Percentiles rank a stretch among this genome's conserved stretches.
phyloP scores from a whole-genome alignment of 352 stramenopile species.

The Globisporangium perplexum region DNA sequence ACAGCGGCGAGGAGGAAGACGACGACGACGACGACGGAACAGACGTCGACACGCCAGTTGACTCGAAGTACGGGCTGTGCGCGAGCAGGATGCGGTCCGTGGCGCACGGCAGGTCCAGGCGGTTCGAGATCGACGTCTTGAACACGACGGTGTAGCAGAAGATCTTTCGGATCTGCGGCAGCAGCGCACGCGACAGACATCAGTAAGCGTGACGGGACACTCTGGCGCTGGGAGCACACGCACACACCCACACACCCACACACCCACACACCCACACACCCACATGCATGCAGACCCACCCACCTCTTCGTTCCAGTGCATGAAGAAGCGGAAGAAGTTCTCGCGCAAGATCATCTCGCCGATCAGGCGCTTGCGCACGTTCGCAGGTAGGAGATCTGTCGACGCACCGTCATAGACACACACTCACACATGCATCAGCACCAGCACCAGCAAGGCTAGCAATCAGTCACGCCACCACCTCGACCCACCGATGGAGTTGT shows the following conservation, averaged over 20 bases:
- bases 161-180: constrained; percentile 69
- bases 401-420: background rate
- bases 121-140: constrained; percentile 71
- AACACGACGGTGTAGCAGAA: constrained; percentile 84
- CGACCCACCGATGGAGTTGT: constrained; percentile 68
- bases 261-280: too few species aligned
- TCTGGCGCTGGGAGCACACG: background rate
- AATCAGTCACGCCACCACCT: background rate
- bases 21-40: constrained; percentile 20
- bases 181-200: background rate
- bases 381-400: constrained; percentile 61
- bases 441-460: background rate
- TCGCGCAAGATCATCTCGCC: constrained; percentile 72
- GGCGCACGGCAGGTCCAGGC: constrained; percentile 63
- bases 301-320: constrained; percentile 89
- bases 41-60: constrained; percentile 1
- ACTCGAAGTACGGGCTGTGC: constrained; percentile 66
- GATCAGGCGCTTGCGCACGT: constrained; percentile 56
- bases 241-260: background rate
- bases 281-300: too few species aligned
- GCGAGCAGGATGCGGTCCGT: constrained; percentile 73
- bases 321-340: constrained; percentile 85
- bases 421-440: background rate
- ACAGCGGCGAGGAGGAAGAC: constrained; percentile 2
- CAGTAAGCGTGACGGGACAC: background rate